These are phyloP conservation scores for Aspergillus affinis DNA, from an alignment of 495 filamentous ascomycete genomes.

Conservation along the genomic window DNA sequence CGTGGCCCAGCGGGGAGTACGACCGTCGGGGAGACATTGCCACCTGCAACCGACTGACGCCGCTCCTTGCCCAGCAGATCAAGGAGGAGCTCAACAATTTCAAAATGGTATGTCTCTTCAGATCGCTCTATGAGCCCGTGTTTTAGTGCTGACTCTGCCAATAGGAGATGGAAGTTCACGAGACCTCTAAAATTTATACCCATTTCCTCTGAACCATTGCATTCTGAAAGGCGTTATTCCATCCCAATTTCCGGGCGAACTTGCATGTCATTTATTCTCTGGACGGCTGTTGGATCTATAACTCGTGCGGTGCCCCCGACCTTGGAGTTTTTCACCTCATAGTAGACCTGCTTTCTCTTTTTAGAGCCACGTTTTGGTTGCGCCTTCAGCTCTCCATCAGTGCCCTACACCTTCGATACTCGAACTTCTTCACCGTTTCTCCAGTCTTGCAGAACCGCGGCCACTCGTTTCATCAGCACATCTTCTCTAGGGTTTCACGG, in stretches of 20 bases:
- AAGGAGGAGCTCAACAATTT: constrained; percentile 99
- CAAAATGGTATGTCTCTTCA: constrained; percentile 80
- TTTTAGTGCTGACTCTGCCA: constrained; percentile 33
- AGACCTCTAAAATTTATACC: constrained; percentile 97
- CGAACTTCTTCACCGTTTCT: background rate
- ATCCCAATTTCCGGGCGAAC: constrained; percentile 3
- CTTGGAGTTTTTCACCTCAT: constrained; percentile 24
- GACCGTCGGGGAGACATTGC: constrained; percentile 95
- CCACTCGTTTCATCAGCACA: constrained; percentile 1
- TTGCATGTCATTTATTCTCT: constrained; percentile 21
- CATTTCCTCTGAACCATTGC: constrained; percentile 82
- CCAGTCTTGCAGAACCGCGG: background rate
- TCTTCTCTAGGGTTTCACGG: constrained; percentile 19
- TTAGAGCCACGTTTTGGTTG: constrained; percentile 27
- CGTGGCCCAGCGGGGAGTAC: constrained; percentile 93
- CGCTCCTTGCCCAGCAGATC: constrained; percentile 97
- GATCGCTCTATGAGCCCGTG: background rate
- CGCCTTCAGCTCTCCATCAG: constrained; percentile 9
- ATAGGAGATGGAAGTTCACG: constrained; percentile 99
- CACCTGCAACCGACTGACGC: constrained; percentile 96
- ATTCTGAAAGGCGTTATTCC: constrained; percentile 29
- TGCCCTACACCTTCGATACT: background rate
- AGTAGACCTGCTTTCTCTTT: constrained; percentile 26
- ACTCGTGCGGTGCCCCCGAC: constrained; percentile 22
- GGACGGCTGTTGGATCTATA: constrained; percentile 27